Evolutionary conservation across 768 basidiomycete genomes (phyloP), one percentile per base, ranked within the genome.

Genomic region (Trichaptum fuscoviolaceum): DNA sequence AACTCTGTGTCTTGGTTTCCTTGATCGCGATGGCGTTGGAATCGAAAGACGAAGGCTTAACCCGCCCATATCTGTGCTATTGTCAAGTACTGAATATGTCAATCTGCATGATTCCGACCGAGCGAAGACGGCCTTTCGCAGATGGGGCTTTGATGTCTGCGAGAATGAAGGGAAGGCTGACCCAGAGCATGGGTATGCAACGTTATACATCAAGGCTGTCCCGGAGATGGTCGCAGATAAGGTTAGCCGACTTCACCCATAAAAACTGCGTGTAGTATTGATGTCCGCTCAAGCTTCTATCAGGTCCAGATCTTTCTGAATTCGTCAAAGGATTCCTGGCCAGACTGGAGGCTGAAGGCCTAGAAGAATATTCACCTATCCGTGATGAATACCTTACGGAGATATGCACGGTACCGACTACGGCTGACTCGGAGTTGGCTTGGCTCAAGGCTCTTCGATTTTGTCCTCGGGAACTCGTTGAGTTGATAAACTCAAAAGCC

Each of bases 401-500:
- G 15, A 52, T 52, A 20, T 4, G 42, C 12, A 52, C 42, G 2
- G 42, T 3, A 52, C 42, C 42, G 12, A 15, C 30, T n/a, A 60
- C 64, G 35, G 36, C 27, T n/a, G 63, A 63, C 18, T 61, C 65
- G 18, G 64, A 66, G 12, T 66, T 64, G 10, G 58, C 66, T 26
- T 93, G 93, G 94, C 77, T 91, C 71, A 85, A 83, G 72, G 88
- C 87, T 59, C 75, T 96, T 57, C 85, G 92, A 26, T 87, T 85
- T 82, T 95, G 92, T 75, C 97, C 97, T n/a, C 82, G 81, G 63
- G 87, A 84, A 64, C 80, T 99, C 63, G 76, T 95, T 17, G 92
- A 95, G 36, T 77, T 99, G 69, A 81, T 94, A 70, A 96, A 98
- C 75, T 97, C 95, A 10, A 96, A 94, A 77, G 97, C 97, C 25